Base-by-base conservation (phyloP, 257 asterid genomes). In the Petunia axillaris region DNA sequence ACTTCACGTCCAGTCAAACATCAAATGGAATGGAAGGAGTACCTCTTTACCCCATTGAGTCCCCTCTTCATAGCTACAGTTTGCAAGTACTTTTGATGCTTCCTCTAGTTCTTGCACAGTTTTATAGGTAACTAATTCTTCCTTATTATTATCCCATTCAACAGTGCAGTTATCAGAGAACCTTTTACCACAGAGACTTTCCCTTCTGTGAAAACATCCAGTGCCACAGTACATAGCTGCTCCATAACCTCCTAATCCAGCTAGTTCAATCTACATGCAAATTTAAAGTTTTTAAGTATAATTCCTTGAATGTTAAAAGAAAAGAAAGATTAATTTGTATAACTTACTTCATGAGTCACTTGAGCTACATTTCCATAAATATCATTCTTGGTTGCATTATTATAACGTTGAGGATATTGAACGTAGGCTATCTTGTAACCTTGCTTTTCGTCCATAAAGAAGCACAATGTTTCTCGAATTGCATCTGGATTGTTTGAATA, bases 41-140 rank as follows among this genome's bases (percentile, higher is more conserved):
- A 92, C 96, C 93, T 91, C 88, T 62, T 92, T 91, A 25, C 97
- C 98, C 98, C 98, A 92, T 6, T 80, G 89, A 64, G 93, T 91
- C 36, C 83, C 97, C 66, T 88, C 87, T 84, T 93, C 98, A 62
- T 87, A 89, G 86, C 87, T 85, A 82, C 98, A 91, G 79, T 79
- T 79, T 46, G 92, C 93, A 73, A 93, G 73, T 76, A 15, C 80
- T 85, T 90, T 91, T 11, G 94, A 82, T 57, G 83, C 84, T 71
- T 81, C 85, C 83, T 93, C 93, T 84, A 94, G 58, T 81, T 94
- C 94, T 77, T 91, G 82, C 9, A 87, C 66, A 5, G 73, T 81
- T 88, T 58, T 80, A 4, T 64, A 81, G 37, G 85, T 57, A 3
- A 3, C 64, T 40, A 66, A 79, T 16, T 83, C 80, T 71, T 25